Conservation (phyloP, 192 early-diverging fungal species). For the Coemansia sp. region DNA sequence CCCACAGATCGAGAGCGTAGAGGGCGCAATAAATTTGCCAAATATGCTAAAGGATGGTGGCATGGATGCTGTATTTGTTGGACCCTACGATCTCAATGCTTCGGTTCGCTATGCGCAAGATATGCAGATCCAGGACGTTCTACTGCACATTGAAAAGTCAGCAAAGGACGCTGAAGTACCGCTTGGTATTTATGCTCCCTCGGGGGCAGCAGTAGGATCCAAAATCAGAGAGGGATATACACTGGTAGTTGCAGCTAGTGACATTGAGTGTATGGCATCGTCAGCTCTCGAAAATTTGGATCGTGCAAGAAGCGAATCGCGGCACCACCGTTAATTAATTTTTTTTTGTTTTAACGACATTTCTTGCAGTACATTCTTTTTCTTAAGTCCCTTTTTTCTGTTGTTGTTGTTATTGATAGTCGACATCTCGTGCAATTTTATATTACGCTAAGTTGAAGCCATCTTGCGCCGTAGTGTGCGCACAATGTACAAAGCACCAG, state of each 20-base stretch:
- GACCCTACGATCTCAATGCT: conserved; percentile 37
- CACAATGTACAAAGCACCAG: conserved; percentile 15
- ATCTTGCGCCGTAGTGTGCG: neutral
- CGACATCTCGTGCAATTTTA: neutral
- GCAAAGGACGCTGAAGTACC: conserved; percentile 39
- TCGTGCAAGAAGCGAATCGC: conserved; percentile 34
- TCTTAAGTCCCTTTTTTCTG: neutral
- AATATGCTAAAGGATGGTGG: conserved; percentile 35
- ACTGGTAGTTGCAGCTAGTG: conserved; percentile 49
- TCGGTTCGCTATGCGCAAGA: conserved; percentile 32
- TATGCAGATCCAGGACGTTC: conserved; percentile 26
- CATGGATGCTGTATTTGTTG: conserved; percentile 49
- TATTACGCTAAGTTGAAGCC: neutral
- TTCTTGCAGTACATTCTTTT: conserved; percentile 2
- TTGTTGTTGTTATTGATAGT: conserved; percentile 1
- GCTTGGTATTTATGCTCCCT: conserved; percentile 45
- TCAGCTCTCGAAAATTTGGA: conserved; percentile 47
- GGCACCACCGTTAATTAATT: conserved; percentile 20
- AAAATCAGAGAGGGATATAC: conserved; percentile 39
- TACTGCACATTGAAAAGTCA: conserved; percentile 24
- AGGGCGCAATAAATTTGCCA: conserved; percentile 39
- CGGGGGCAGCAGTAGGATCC: conserved; percentile 28
- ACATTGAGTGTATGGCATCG: conserved; percentile 39
- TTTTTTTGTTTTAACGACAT: neutral
- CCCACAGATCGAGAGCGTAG: conserved; percentile 52